phyloP scores from a whole-genome alignment of 306 rosid species.

The Fragaria iinumae region DNA sequence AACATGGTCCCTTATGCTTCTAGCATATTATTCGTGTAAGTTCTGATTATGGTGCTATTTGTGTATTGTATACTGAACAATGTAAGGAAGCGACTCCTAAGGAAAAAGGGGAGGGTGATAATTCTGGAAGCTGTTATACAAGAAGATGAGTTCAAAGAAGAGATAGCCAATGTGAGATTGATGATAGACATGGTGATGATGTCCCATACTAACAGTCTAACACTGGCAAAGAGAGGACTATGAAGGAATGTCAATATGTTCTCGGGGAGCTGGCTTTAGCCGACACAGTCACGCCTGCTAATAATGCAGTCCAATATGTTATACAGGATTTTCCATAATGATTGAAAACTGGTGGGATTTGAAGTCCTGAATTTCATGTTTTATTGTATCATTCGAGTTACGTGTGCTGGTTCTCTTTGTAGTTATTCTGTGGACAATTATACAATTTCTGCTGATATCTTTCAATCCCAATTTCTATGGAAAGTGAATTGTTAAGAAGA shows the following conservation, averaged over 20 bases:
- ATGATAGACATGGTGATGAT: slow-evolving; percentile 8
- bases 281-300: too few species aligned
- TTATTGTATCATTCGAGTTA: too few species aligned
- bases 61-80: slow-evolving; percentile 33
- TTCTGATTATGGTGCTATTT: neutral
- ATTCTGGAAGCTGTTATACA: slow-evolving; percentile 46
- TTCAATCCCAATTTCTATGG: too few species aligned
- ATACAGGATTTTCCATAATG: too few species aligned
- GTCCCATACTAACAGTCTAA: neutral
- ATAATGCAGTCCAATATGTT: too few species aligned
- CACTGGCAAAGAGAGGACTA: slow-evolving; percentile 21
- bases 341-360: too few species aligned
- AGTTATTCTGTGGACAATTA: neutral
- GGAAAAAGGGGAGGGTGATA: slow-evolving; percentile 55
- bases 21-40: too few species aligned
- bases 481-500: too few species aligned
- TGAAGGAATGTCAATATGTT: slow-evolving; percentile 8
- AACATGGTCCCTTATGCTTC: neutral
- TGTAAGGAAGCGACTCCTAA: slow-evolving; percentile 45
- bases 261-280: too few species aligned
- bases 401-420: too few species aligned
- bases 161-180: neutral
- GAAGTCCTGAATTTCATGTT: too few species aligned
- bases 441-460: too few species aligned
- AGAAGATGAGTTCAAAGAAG: slow-evolving; percentile 2